A percentile compares a stretch with the other conserved stretches of the same genome.
These are phyloP conservation scores for Sungouiella thailandica DNA, from an alignment of 805 yeast species.

Conservation along the genomic window DNA sequence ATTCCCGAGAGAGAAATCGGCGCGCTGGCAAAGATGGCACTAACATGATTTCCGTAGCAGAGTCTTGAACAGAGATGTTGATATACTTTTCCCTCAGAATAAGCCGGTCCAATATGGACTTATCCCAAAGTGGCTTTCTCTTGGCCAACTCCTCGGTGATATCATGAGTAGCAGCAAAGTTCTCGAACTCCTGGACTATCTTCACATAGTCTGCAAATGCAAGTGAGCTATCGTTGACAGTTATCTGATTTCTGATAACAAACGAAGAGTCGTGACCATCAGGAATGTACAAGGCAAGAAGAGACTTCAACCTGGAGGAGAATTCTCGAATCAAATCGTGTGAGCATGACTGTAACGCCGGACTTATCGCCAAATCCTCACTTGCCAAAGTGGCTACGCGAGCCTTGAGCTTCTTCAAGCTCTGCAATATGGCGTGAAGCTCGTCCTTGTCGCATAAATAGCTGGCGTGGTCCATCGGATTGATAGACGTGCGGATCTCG, in stretches of 20 bases:
- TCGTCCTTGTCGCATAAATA: conserved; percentile 13
- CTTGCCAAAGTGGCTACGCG: conserved; percentile 12
- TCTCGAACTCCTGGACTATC: conserved; percentile 5
- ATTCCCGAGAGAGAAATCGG: conserved; percentile 5
- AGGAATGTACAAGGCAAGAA: conserved; percentile 7
- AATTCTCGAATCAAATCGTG: conserved; percentile 1
- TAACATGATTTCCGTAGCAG: not conserved
- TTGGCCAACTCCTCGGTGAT: conserved; percentile 4
- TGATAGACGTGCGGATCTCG: conserved; percentile 17
- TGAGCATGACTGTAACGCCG: conserved; percentile 4
- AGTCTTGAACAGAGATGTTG: conserved; percentile 3
- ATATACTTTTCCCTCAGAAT: conserved; percentile 6
- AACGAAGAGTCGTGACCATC: not conserved
- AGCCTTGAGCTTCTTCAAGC: conserved; percentile 15
- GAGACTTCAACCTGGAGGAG: conserved; percentile 2
- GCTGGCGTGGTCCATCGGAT: conserved; percentile 5
- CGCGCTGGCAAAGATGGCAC: not conserved
- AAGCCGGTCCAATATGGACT: conserved; percentile 9
- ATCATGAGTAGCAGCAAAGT: conserved; percentile 7
- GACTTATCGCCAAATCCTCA: conserved; percentile 6
- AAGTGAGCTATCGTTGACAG: not conserved
- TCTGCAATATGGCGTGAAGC: conserved; percentile 14
- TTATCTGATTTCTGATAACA: conserved; percentile 1
- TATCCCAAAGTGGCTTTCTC: conserved; percentile 10
- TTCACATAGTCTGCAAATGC: conserved; percentile 2